A percentile compares a stretch with the other conserved stretches of the same genome.
Conservation (phyloP, 2,329 filamentous ascomycete genomes). For the Xenosphaeropsis pyriputrescens region DNA sequence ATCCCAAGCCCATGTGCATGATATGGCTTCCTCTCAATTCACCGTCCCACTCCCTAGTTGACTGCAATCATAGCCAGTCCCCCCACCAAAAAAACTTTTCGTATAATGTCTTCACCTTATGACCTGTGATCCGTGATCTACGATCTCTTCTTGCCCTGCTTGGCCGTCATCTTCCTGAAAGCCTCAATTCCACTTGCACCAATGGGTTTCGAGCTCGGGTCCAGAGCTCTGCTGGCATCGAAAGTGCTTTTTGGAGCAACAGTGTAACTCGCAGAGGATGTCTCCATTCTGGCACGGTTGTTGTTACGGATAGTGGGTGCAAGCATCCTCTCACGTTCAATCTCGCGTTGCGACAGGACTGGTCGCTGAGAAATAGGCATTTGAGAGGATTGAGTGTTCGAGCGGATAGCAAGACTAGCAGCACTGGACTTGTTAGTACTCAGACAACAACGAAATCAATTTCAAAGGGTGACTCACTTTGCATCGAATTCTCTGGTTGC, state of each 20-base stretch:
- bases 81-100: too few relatives aligned
- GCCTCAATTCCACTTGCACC: conserved; percentile 49
- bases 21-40: too few relatives aligned
- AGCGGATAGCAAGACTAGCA: conserved; percentile 18
- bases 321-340: conserved; percentile 40
- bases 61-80: too few relatives aligned
- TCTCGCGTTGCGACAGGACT: conserved; percentile 14
- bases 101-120: too few relatives aligned
- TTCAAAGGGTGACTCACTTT: conserved; percentile 28
- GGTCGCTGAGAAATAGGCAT: conserved; percentile 11
- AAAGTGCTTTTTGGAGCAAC: conserved; percentile 38
- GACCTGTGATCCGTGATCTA: conserved; percentile 4
- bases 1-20: too few relatives aligned
- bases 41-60: too few relatives aligned
- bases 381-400: conserved; percentile 9
- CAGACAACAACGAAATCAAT: conserved; percentile 1
- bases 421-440: conserved; percentile 10
- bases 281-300: conserved; percentile 37
- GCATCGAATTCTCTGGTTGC: conserved; percentile 50
- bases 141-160: conserved; percentile 35
- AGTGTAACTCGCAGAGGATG: conserved; percentile 18
- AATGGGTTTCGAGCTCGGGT: conserved; percentile 36
- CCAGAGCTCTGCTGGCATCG: conserved; percentile 32
- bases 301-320: conserved; percentile 34
- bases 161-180: conserved; percentile 51